Conservation (phyloP, 2,329 filamentous ascomycete species). For the Pseudocercospora eumusae region DNA sequence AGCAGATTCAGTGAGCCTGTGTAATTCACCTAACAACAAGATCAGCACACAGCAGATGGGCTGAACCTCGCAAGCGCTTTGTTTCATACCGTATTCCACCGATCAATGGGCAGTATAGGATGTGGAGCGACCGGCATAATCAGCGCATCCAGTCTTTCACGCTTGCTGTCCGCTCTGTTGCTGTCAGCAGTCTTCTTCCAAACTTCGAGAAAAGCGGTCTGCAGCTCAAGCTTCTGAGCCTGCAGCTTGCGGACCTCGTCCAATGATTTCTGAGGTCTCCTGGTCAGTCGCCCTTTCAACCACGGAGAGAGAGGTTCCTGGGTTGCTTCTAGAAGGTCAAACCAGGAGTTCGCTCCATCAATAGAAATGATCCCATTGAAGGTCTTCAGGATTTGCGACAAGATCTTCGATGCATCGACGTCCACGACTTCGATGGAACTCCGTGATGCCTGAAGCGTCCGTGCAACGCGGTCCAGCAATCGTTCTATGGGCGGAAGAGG, state of each 20-base stretch:
- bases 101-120: slow-evolving; percentile 62
- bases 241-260: slow-evolving; percentile 56
- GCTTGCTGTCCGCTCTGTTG: slow-evolving; percentile 18
- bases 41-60: not conserved
- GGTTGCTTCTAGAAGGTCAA: slow-evolving; percentile 58
- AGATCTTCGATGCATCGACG: slow-evolving; percentile 54
- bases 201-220: slow-evolving; percentile 58
- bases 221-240: slow-evolving; percentile 53
- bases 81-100: slow-evolving; percentile 54
- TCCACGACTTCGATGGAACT: slow-evolving; percentile 58
- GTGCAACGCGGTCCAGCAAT: slow-evolving; percentile 50
- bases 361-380: slow-evolving; percentile 61
- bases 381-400: slow-evolving; percentile 58
- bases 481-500: slow-evolving; percentile 55
- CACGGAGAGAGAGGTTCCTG: slow-evolving; percentile 62
- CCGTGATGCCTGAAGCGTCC: slow-evolving; percentile 40
- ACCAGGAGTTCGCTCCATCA: slow-evolving; percentile 59
- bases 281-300: slow-evolving; percentile 55
- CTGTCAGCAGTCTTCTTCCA: slow-evolving; percentile 49
- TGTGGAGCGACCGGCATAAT: slow-evolving; percentile 66
- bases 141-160: slow-evolving; percentile 56
- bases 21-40: slow-evolving; percentile 52
- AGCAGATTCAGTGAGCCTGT: slow-evolving; percentile 63
- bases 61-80: too few species aligned
- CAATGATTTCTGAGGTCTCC: slow-evolving; percentile 51